A percentile compares a stretch with the other conserved stretches of the same genome.
Conservation (phyloP, 352 stramenopile species). For the Globisporangium spinosum region DNA sequence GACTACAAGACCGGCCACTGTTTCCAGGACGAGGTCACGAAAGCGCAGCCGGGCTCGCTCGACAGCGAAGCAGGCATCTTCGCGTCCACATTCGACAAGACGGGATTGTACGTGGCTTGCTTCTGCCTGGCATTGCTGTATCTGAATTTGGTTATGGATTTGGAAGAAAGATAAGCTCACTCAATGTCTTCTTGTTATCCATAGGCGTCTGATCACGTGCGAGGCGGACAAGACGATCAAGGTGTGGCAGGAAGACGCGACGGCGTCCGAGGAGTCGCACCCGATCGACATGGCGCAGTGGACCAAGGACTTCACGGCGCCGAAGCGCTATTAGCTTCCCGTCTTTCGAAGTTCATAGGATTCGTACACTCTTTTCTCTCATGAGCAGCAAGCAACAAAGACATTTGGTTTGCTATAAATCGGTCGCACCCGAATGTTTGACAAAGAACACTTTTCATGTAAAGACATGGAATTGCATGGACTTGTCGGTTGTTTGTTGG, state of each 20-base stretch:
- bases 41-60: slow-evolving; percentile 93
- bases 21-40: slow-evolving; percentile 95
- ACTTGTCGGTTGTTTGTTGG: too few relatives aligned
- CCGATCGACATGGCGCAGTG: slow-evolving; percentile 97
- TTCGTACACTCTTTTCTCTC: background rate
- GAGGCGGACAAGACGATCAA: slow-evolving; percentile 99
- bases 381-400: background rate
- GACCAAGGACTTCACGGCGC: slow-evolving; percentile 92
- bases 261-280: slow-evolving; percentile 94
- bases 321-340: slow-evolving; percentile 66
- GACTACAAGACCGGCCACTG: slow-evolving; percentile 98
- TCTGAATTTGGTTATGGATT: slow-evolving; percentile 3
- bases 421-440: background rate
- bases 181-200: slow-evolving; percentile 3
- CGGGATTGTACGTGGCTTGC: slow-evolving; percentile 72
- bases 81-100: slow-evolving; percentile 96
- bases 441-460: background rate
- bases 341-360: background rate
- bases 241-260: slow-evolving; percentile 96
- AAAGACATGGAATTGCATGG: background rate
- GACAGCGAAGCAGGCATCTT: slow-evolving; percentile 98
- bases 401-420: background rate
- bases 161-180: background rate
- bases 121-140: background rate
- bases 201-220: slow-evolving; percentile 95